phyloP scores from a whole-genome alignment of 768 basidiomycete genomes.

The Boletales sp. region DNA sequence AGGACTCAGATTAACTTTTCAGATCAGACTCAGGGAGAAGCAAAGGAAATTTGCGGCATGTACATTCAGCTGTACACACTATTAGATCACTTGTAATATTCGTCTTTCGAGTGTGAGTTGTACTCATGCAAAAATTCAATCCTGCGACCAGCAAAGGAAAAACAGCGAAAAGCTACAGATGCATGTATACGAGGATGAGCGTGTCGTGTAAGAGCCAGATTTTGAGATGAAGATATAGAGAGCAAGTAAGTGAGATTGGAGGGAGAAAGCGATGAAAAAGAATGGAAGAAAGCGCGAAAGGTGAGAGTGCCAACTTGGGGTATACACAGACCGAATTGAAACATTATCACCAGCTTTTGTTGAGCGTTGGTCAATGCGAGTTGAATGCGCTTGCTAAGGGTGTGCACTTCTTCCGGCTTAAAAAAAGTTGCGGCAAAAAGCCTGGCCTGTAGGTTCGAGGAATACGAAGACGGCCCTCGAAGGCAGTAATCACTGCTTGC shows the following conservation, averaged over 20 bases:
- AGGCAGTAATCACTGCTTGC: conserved; percentile 16
- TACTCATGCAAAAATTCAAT: too few species aligned
- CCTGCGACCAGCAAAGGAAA: background rate
- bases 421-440: conserved; percentile 4
- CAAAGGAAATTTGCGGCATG: too few species aligned
- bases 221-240: conserved; percentile 9
- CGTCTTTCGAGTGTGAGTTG: too few species aligned
- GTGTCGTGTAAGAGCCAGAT: background rate
- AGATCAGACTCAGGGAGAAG: too few species aligned
- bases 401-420: conserved; percentile 13
- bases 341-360: conserved; percentile 3
- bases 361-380: conserved; percentile 7
- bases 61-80: too few species aligned
- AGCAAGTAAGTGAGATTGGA: conserved; percentile 2
- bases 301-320: conserved; percentile 3
- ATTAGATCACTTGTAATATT: too few species aligned
- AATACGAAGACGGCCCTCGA: background rate
- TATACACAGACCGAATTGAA: conserved; percentile 16
- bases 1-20: too few species aligned
- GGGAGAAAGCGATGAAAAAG: background rate
- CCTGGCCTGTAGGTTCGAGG: conserved; percentile 5
- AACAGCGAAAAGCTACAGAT: conserved; percentile 5
- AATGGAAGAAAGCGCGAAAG: background rate
- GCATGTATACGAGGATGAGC: conserved; percentile 12
- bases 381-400: conserved; percentile 2